Evolutionary conservation across 1,284 basidiomycete genomes (phyloP), one percentile per base, ranked within the genome.

Genomic region (Chalciporus sp.): DNA sequence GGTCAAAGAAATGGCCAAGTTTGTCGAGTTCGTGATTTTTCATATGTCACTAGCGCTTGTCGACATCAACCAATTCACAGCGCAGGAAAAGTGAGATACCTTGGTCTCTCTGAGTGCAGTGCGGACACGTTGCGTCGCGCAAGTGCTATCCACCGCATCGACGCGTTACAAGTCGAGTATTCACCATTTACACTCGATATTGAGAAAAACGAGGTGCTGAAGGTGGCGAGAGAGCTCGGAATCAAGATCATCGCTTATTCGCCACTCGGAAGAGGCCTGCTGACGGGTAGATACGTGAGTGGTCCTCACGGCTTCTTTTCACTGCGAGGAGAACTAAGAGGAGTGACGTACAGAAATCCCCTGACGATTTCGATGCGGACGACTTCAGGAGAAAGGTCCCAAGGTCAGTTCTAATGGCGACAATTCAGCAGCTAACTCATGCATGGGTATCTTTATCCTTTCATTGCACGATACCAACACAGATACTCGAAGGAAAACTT

Each of bases 21-120:
- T 72, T 14, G 71, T 74, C 35, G 63, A 70, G 70, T 69, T 55
- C 53, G 64, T 56, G 2, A 10, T 39, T 14, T 11, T 9, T 7
- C 23, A 16, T 1, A 1, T 14, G 4, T 23, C 6, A 17, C n/a
- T 11, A 37, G 0, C 37, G 9, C 31, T 27, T 28, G 42, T 48
- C 2, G 7, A 0, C 23, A 37, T 29, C 23, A 8, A 37, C 5
- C 33, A 12, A 6, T 11, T 19, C 29, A 2, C 33, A 72, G 72
- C 45, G 67, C 62, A 31, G 75, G 77, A 3, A 78, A 77, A 56
- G 69, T 74, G 48, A 72, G 69, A 49, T 72, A 76, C 58, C 65
- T 80, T 5, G 78, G 78, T 2, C 64, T 80, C 19, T 79, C 75
- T 33, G 80, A 82, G 61, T 75, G 73, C 52, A 74, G 70, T 2